Conservation (phyloP, 805 yeast species). For the Pichia phayaonensis region DNA sequence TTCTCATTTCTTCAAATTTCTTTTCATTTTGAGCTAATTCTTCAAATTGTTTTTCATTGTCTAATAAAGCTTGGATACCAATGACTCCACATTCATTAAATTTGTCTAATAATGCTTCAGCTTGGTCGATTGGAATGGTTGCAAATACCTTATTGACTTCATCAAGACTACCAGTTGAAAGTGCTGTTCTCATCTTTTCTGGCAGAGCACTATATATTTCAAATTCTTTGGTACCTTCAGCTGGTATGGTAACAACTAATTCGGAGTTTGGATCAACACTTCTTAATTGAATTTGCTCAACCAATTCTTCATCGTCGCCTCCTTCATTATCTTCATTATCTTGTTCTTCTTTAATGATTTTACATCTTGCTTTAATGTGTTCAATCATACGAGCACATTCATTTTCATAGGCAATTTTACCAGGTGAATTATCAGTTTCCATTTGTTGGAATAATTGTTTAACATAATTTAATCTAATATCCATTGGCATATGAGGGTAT, state of each 20-base stretch:
- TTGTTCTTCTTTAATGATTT: conserved; percentile 49
- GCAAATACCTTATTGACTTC: conserved; percentile 80
- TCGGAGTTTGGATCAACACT: conserved; percentile 80
- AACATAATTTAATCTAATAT: conserved; percentile 10
- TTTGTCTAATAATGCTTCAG: conserved; percentile 66
- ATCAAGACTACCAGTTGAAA: conserved; percentile 63
- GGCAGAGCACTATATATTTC: conserved; percentile 54
- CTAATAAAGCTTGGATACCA: conserved; percentile 69
- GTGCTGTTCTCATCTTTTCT: conserved; percentile 60
- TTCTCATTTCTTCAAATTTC: conserved; percentile 7
- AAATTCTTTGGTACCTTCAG: conserved; percentile 42
- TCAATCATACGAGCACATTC: conserved; percentile 68
- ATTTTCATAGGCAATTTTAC: conserved; percentile 57
- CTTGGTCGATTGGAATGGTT: conserved; percentile 62
- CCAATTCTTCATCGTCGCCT: conserved; percentile 44
- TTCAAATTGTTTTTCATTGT: conserved; percentile 63
- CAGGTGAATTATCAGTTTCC: conserved; percentile 46
- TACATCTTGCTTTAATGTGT: conserved; percentile 73
- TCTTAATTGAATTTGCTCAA: conserved; percentile 78
- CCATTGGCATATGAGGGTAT: conserved; percentile 12
- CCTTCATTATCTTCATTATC: conserved; percentile 27
- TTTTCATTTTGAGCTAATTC: conserved; percentile 37
- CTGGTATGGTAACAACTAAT: conserved; percentile 64
- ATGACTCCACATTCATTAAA: conserved; percentile 79
- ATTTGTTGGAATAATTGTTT: conserved; percentile 54